phyloP scores from a whole-genome alignment of 768 basidiomycete species.

The Tulasnella sp. region DNA sequence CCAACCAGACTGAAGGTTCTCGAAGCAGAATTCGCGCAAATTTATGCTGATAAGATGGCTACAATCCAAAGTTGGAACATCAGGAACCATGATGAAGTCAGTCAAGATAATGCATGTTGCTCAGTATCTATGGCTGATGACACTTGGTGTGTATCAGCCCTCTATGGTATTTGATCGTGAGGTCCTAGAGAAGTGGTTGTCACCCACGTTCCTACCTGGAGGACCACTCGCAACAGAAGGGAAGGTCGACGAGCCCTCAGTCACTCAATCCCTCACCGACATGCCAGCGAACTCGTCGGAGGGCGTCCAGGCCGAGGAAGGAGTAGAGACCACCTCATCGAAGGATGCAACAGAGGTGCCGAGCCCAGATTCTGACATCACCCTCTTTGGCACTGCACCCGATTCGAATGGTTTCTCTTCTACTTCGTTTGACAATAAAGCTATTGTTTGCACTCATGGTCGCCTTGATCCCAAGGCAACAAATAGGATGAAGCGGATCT shows the following conservation, averaged over 20 bases:
- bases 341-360: too few relatives aligned
- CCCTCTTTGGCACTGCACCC: background rate
- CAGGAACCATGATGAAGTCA: slow-evolving; percentile 38
- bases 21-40: slow-evolving; percentile 36
- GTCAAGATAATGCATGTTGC: background rate
- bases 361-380: background rate
- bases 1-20: slow-evolving; percentile 28
- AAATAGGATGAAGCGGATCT: slow-evolving; percentile 56
- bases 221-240: too few relatives aligned
- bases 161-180: slow-evolving; percentile 48
- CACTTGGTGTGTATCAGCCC: slow-evolving; percentile 29
- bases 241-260: background rate
- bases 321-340: background rate
- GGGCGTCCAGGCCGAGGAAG: background rate
- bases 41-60: slow-evolving; percentile 42
- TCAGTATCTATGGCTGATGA: slow-evolving; percentile 7
- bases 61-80: slow-evolving; percentile 57
- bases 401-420: background rate
- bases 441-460: slow-evolving; percentile 54
- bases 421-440: slow-evolving; percentile 28
- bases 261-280: background rate
- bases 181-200: slow-evolving; percentile 52
- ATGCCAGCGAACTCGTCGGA: background rate
- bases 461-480: slow-evolving; percentile 49
- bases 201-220: slow-evolving; percentile 23